Evolutionary conservation across 768 basidiomycete species (phyloP).

Genomic region (Tricholoma bakamatsutake): DNA sequence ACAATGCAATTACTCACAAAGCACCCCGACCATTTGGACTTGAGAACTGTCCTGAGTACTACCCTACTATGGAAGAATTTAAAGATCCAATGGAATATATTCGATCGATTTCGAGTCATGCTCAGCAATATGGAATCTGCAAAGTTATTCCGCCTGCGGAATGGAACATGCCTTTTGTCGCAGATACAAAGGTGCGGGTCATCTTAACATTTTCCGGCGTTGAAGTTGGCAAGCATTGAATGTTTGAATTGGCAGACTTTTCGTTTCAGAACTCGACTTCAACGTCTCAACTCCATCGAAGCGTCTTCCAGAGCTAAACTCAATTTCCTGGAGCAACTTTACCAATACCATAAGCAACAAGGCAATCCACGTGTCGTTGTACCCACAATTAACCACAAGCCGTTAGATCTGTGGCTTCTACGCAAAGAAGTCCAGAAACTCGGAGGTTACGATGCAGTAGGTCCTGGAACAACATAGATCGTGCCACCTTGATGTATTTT

Average conservation of each 20-base stretch:
- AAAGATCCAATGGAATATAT: constrained; percentile 94
- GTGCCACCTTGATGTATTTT: constrained; percentile 4
- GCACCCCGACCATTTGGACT: constrained; percentile 77
- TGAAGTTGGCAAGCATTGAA: constrained; percentile 33
- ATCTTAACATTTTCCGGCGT: constrained; percentile 19
- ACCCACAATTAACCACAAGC: constrained; percentile 89
- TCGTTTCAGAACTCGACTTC: constrained; percentile 93
- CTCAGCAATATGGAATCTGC: constrained; percentile 81
- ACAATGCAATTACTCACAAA: constrained; percentile 26
- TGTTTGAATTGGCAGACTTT: constrained; percentile 51
- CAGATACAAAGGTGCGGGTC: constrained; percentile 80
- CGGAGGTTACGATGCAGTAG: constrained; percentile 84
- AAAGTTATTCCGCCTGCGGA: constrained; percentile 91
- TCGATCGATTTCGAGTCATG: constrained; percentile 66
- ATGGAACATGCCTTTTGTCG: constrained; percentile 96
- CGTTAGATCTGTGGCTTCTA: constrained; percentile 90
- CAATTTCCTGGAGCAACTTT: constrained; percentile 95
- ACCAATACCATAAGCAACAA: constrained; percentile 95
- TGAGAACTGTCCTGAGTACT: constrained; percentile 84
- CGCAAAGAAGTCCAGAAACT: constrained; percentile 86
- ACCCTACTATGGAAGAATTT: constrained; percentile 88
- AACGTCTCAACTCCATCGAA: constrained; percentile 94
- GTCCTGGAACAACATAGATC: constrained; percentile 18
- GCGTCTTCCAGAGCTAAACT: constrained; percentile 94
- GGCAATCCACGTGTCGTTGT: constrained; percentile 87